Base-by-base conservation (phyloP, 2,329 filamentous ascomycete genomes). In the Colletotrichum scovillei region DNA sequence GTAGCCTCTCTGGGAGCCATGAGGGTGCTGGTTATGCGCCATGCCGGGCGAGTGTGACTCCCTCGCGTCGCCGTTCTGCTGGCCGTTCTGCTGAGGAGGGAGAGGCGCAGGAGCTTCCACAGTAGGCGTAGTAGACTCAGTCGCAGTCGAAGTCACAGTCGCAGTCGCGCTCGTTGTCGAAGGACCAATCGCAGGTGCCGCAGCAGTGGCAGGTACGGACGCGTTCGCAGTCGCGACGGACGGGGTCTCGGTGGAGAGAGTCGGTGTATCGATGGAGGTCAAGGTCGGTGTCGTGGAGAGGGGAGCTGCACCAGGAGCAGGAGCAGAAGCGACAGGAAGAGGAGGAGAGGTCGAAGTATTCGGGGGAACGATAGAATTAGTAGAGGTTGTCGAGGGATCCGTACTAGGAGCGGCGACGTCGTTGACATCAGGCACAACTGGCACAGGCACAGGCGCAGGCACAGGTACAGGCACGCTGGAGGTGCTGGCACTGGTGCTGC, bases 21-120 rank as follows among this genome's bases (percentile, higher is more conserved):
- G 66, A 53, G 74, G 72, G 49, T 70, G 75, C 28, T 74, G 75
- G 46, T 72, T 66, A 52, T 77, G 73, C 46, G 76, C 72, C 76
- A 77, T 77, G 69, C 66, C 69, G 53, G 76, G 69, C 63, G 76
- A 75, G 42, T 73, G 65, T 35, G 76, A 71, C 70, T 65, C 72
- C 66, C 66, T 69, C 69, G 69, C 69, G 72, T 76, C 74, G 62
- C 72, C 69, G 74, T 76, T 76, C 35, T 62, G 73, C 55, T 72
- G 69, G 16, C 32, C 52, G 63, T 65, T 65, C 52, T 65, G 52
- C 32, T 65, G 63, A 19, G 49, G 60, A 22, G 26, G 59, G 4
- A 35, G 52, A 24, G 28, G 52, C 63, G 52, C 55, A 38, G 52
- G 28, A 56, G 12, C 28, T 30, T 53, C 19, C 26, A 62, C 26